Base-by-base conservation (phyloP, 768 basidiomycete genomes). In the Cantharellus anzutake region DNA sequence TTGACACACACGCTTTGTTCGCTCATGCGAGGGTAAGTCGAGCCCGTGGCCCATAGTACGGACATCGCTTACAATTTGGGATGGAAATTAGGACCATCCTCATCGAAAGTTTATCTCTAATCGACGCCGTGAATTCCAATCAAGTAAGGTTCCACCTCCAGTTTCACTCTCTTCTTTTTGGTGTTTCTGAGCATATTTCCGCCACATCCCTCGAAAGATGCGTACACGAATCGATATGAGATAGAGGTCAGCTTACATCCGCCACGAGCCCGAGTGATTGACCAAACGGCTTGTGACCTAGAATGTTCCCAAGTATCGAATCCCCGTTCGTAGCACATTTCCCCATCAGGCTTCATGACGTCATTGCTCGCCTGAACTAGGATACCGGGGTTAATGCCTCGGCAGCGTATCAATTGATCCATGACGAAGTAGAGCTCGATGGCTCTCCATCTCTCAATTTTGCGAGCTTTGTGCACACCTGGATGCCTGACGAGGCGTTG, bases 361-460 rank as follows among this genome's bases (percentile, higher is more conserved):
- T n/a, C 7, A 5, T 59, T 16, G 16, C 16, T 38, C 37, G 1
- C 16, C 5, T 7, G 5, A 5, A 5, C 5, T 51, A 57, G 56
- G 35, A 44, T 11, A 40, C 35, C 14, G 60, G 60, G 0, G 59
- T 61, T 20, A 59, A 59, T 3, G 68, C 67, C 34, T 59, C 64
- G 67, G 60, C 66, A 60, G 44, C 68, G 1, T 72, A 73, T 63
- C 70, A 70, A 63, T 59, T 72, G 35, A 60, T 73, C 52, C 69
- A 69, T 62, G 86, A 87, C 72, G 77, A 79, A 70, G 68, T 82
- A 56, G 65, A 71, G 52, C 74, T 80, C 35, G 79, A 80, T 60
- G 80, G 80, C 7, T 69, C 72, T 38, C 78, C 80, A 5, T 69
- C 72, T 39, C 76, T 81, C 69, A 82, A 82, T 68, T 72, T 84